Percentiles rank a stretch among this genome's conserved stretches.
Conservation (phyloP, 495 filamentous ascomycete genomes). For the Aspergillus heteromorphus region DNA sequence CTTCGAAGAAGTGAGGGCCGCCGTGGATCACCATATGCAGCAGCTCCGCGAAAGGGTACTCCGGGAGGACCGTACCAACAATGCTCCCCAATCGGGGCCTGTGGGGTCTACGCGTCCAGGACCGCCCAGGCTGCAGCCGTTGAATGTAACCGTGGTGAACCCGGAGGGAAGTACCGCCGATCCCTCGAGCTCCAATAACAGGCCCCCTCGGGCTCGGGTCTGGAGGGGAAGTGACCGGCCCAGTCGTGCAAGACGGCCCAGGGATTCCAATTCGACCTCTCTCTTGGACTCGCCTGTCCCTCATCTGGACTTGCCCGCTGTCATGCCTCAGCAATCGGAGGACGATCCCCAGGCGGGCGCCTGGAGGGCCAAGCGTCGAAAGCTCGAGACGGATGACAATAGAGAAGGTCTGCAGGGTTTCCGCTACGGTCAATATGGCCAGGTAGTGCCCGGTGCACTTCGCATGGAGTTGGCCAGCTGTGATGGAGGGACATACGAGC, state of each 20-base stretch:
- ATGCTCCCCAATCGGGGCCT: constrained; percentile 9
- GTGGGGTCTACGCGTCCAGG: constrained; percentile 8
- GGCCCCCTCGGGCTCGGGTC: constrained; percentile 11
- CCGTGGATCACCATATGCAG: constrained; percentile 24
- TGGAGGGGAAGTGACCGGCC: constrained; percentile 11
- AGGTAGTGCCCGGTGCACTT: constrained; percentile 72
- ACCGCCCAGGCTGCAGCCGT: constrained; percentile 9
- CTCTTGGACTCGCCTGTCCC: constrained; percentile 40
- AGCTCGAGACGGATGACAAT: constrained; percentile 60
- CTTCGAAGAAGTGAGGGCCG: constrained; percentile 24
- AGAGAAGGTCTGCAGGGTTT: constrained; percentile 52
- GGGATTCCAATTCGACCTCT: constrained; percentile 4
- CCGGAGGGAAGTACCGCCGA: constrained; percentile 7
- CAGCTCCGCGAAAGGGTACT: constrained; percentile 10
- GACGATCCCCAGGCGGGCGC: constrained; percentile 23
- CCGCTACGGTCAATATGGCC: constrained; percentile 75
- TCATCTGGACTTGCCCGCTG: constrained; percentile 29
- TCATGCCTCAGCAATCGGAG: constrained; percentile 31
- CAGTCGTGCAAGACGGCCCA: constrained; percentile 3
- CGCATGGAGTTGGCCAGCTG: constrained; percentile 84
- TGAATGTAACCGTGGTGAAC: constrained; percentile 11
- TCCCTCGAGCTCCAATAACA: constrained; percentile 6
- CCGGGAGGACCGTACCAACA: constrained; percentile 12
- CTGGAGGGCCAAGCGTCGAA: constrained; percentile 64
- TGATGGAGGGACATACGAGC: constrained; percentile 75